Percentiles rank a stretch among this genome's conserved stretches.
phyloP scores from a whole-genome alignment of 352 stramenopile genomes.

The Globisporangium viniferum region DNA sequence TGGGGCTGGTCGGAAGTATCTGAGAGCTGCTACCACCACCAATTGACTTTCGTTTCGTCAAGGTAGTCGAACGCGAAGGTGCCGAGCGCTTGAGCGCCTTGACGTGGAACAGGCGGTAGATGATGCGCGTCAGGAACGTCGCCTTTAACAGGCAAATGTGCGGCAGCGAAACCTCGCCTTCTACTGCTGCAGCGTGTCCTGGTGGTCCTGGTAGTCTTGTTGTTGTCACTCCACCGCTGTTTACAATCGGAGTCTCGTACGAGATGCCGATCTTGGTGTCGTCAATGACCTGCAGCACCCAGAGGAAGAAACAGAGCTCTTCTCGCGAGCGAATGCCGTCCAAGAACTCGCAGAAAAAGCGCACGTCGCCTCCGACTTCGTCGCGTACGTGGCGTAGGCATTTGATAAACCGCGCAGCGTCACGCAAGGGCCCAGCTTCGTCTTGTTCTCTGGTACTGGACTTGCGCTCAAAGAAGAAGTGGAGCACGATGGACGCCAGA shows the following conservation, averaged over 20 bases:
- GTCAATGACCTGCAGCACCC: constrained; percentile 49
- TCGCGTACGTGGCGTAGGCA: constrained; percentile 29
- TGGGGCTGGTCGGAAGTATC: not conserved
- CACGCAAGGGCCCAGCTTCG: constrained; percentile 29
- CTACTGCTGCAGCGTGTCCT: not conserved
- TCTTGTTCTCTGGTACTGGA: not conserved
- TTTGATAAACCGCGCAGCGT: constrained; percentile 35
- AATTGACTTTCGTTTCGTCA: constrained; percentile 17
- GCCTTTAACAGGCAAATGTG: constrained; percentile 55
- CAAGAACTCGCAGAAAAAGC: constrained; percentile 60
- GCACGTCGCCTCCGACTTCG: constrained; percentile 28
- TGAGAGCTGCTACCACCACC: not conserved
- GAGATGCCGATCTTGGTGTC: constrained; percentile 41
- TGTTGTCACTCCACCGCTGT: not conserved
- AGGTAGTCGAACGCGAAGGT: constrained; percentile 6
- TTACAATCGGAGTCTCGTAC: constrained; percentile 30
- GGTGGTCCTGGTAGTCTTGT: too few species aligned
- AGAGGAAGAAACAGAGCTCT: constrained; percentile 54
- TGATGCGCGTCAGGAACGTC: constrained; percentile 42
- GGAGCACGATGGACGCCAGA: constrained; percentile 33
- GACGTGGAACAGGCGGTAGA: constrained; percentile 45
- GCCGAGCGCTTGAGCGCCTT: constrained; percentile 19
- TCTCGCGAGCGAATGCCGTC: constrained; percentile 32
- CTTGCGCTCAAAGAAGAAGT: constrained; percentile 58
- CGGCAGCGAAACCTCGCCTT: not conserved